Base-by-base conservation (phyloP, 305 asterid species). In the Fraxinus angustifolia region DNA sequence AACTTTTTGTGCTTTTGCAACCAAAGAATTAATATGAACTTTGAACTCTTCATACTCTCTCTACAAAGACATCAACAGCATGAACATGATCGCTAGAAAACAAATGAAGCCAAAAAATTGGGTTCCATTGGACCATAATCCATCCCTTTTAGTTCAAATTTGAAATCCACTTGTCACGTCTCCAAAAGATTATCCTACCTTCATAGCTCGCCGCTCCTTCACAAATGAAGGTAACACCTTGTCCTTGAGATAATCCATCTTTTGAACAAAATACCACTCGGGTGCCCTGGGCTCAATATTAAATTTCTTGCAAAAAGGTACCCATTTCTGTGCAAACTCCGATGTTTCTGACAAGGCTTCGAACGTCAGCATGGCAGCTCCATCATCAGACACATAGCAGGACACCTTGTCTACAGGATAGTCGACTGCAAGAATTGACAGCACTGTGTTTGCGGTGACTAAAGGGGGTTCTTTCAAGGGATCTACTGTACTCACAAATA, bases 321-420 rank as follows among this genome's bases (percentile, higher is more conserved):
- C 87, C 91, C 91, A 88, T 50, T 84, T 84, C 75, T 72, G 82
- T 0, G 91, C 87, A 75, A 86, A 88, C 62, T 88, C 88, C 6
- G 83, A 80, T 68, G 89, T 83, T 50, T 84, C 88, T 4, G 91
- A 86, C 34, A 88, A 79, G 21, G 87, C 86, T 80, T 86, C 91
- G 74, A 88, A 88, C n/a, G 89, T 88, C 34, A 88, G 33, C 86
- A 86, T 88, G 50, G 89, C 83, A 76, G 91, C 91, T 48, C 91
- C 87, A 79, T 88, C 89, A 67, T 86, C 89, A 8, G 88, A 88
- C 38, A 84, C 87, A 77, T 83, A 86, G 73, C 87, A 88, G 0
- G 89, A 50, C 56, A 86, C 84, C 75, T 84, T 88, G 23, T 84
- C 85, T 0, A 82, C 58, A 0, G 88, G 91, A 77, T 88, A 88